Evolutionary conservation across 1,284 basidiomycete species (phyloP).

Genomic region (Entoloma clypeatum): DNA sequence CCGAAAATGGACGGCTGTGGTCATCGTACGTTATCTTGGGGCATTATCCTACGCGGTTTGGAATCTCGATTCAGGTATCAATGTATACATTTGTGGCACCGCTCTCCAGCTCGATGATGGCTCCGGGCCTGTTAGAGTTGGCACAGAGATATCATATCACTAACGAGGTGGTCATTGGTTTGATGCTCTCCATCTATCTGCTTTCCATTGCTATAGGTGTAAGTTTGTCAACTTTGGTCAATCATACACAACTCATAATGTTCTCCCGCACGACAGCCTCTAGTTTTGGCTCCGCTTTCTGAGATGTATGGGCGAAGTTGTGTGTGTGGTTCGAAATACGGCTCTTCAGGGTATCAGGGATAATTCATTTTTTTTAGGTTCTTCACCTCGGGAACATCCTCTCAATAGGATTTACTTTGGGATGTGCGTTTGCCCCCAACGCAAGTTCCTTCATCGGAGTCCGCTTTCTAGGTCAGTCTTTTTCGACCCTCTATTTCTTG

Average conservation of each 20-base stretch:
- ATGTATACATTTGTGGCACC: conserved; percentile 68
- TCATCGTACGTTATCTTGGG: conserved; percentile 49
- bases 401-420: conserved; percentile 65
- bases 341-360: neutral
- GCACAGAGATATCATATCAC: conserved; percentile 58
- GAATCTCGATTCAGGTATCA: conserved; percentile 45
- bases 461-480: conserved; percentile 58
- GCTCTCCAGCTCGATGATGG: conserved; percentile 78
- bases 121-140: conserved; percentile 67
- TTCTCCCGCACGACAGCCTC: conserved; percentile 37
- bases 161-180: conserved; percentile 51
- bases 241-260: neutral
- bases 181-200: conserved; percentile 73
- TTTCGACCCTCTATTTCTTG: neutral
- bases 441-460: conserved; percentile 58
- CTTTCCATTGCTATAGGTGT: conserved; percentile 70
- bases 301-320: conserved; percentile 76
- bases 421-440: conserved; percentile 63
- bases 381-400: conserved; percentile 65
- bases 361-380: conserved; percentile 35
- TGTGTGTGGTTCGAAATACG: conserved; percentile 34
- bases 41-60: conserved; percentile 1
- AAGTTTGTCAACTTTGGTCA: conserved; percentile 16
- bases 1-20: conserved; percentile 61
- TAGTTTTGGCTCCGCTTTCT: conserved; percentile 68